Base-by-base conservation (phyloP, 352 stramenopile genomes). In the Globisporangium lucens region DNA sequence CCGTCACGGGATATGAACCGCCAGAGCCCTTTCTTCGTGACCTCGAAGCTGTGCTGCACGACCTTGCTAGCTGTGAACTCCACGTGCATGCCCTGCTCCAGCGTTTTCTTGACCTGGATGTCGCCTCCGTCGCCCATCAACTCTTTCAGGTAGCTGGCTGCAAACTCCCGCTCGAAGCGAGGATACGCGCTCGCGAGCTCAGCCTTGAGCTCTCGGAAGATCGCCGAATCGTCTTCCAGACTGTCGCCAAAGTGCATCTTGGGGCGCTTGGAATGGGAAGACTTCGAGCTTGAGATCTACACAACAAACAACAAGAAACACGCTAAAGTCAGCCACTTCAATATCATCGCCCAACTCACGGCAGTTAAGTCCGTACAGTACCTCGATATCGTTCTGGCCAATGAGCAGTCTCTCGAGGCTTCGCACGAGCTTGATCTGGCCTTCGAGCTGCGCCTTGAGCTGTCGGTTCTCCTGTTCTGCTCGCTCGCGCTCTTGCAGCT, bases 21-120 rank as follows among this genome's bases (percentile, higher is more conserved):
- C 73, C 77, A 85, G 13, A 87, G 68, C 2, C 71, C 77, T 7
- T 65, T 73, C 27, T 56, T 57, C 0, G 75, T 72, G 5, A 73
- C 68, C 7, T 66, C 43, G 3, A 81, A 41, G 53, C 76, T 71
- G 33, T 80, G 82, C 6, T 70, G 75, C 38, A 87, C 36, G 59
- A 76, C 65, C 22, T 73, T 74, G 51, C 64, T 72, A 17, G 76
- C 69, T 12, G 71, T 64, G 9, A 78, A 80, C 27, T 84, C 69
- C 43, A 81, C 72, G 30, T 67, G 68, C 55, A 73, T 72, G n/a
- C 68, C 68, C 4, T 49, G 30, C 55, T 64, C 67, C 5, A 56
- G 22, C 15, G 51, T 56, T 46, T 41, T 67, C 15, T 64, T 68
- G 58, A 70, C 70, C 4, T 66, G 59, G 20, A 83, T 69, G 3